Conservation (phyloP, 1,139 yeast genomes). For the Nematodospora anomalae region DNA sequence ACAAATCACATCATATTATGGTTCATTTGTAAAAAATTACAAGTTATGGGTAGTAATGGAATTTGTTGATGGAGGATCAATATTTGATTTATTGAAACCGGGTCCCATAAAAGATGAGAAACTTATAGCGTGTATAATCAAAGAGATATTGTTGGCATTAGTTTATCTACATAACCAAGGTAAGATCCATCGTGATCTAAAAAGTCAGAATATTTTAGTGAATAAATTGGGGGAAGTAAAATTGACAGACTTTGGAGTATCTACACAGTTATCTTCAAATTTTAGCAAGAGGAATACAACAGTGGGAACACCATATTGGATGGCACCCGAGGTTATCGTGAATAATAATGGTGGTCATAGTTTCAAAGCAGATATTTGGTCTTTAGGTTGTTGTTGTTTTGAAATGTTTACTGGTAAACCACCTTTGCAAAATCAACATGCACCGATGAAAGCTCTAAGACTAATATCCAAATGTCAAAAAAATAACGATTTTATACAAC, state of each 20-base stretch:
- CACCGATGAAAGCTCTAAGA: slow-evolving; percentile 76
- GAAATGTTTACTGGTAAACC: slow-evolving; percentile 85
- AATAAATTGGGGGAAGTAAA: slow-evolving; percentile 75
- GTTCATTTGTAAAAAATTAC: slow-evolving; percentile 77
- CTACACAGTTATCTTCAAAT: slow-evolving; percentile 80
- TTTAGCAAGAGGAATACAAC: slow-evolving; percentile 81
- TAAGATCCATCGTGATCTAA: slow-evolving; percentile 83
- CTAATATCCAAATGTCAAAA: slow-evolving; percentile 42
- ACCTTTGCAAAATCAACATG: slow-evolving; percentile 65
- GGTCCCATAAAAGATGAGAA: slow-evolving; percentile 52
- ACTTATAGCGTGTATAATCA: slow-evolving; percentile 56
- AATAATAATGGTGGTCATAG: slow-evolving; percentile 79
- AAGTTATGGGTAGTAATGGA: slow-evolving; percentile 90
- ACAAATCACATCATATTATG: slow-evolving; percentile 74
- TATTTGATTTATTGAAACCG: slow-evolving; percentile 62
- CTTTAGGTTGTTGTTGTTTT: slow-evolving; percentile 86
- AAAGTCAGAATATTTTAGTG: slow-evolving; percentile 80
- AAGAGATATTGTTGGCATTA: slow-evolving; percentile 66
- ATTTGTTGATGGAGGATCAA: slow-evolving; percentile 80
- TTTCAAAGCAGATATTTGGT: slow-evolving; percentile 93
- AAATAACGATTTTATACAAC: slow-evolving; percentile 33
- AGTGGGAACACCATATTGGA: slow-evolving; percentile 98
- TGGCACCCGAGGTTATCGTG: slow-evolving; percentile 95
- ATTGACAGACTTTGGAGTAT: slow-evolving; percentile 95
- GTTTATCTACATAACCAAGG: slow-evolving; percentile 73